A percentile compares a stretch with the other conserved stretches of the same genome.
Evolutionary conservation across 2,329 filamentous ascomycete genomes (phyloP).

Genomic region (Fusarium musae): DNA sequence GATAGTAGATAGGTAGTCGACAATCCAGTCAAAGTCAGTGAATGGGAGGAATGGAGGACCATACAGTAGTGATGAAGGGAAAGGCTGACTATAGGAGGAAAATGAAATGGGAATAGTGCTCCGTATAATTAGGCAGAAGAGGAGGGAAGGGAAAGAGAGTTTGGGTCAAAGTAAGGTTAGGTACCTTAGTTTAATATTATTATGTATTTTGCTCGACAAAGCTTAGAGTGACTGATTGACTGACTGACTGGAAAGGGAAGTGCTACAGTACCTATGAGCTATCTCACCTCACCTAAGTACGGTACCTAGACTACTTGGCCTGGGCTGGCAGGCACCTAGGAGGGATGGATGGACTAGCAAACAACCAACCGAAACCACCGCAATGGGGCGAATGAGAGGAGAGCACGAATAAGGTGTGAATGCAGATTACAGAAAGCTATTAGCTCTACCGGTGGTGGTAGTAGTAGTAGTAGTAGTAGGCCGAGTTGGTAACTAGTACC

Average conservation of each 20-base stretch:
- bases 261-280: conserved; percentile 26
- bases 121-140: conserved; percentile 12
- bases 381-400: conserved; percentile 29
- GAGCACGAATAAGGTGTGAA: conserved; percentile 32
- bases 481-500: not conserved
- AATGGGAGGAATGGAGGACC: conserved; percentile 1
- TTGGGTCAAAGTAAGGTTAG: conserved; percentile 29
- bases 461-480: not conserved
- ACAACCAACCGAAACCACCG: conserved; percentile 35
- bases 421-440: conserved; percentile 31
- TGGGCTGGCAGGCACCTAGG: conserved; percentile 3
- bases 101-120: conserved; percentile 9
- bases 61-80: conserved; percentile 2
- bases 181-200: conserved; percentile 16
- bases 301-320: not conserved
- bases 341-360: conserved; percentile 29
- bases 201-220: conserved; percentile 8
- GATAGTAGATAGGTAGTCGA: not conserved
- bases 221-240: not conserved
- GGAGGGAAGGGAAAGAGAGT: conserved; percentile 26
- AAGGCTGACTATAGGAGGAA: conserved; percentile 7
- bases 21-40: not conserved
- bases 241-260: conserved; percentile 10
- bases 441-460: not conserved
- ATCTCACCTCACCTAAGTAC: not conserved